Evolutionary conservation across 345 rosid genomes (phyloP), one percentile per base, ranked within the genome.

Genomic region (Excoecaria cochinchinensis): DNA sequence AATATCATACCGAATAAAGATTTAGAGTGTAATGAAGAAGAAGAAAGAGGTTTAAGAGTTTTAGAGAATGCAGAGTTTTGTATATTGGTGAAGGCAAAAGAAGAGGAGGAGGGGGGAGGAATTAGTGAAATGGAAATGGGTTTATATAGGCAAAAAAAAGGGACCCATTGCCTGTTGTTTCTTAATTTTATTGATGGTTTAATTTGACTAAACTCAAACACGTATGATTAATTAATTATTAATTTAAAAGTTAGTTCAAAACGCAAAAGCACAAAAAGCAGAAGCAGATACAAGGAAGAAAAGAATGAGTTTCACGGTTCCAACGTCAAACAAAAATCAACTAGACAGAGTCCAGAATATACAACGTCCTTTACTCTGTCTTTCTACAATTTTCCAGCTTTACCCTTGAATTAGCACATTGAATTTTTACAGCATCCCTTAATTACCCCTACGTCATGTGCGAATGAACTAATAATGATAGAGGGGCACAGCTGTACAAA

Each of bases 141-240:
- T 59, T 78, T 87, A 71, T 64, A 85, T 87, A 84, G 88, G 80
- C 75, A 44, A 78, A 50, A 65, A 38, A 39, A 31, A 52, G 61
- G 39, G 13, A 63, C 64, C 58, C 14, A 19, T 65, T 39, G 21
- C 15, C 6, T 44, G 48, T 5, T 10, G 8, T 44, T 44, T 44
- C 10, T 44, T 31, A 31, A 31, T 31, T 31, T 64, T 38, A 10
- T 39, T 39, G 44, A 42, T 36, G 62, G 17, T 59, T 67, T 52
- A 3, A 17, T 71, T 58, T 53, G 12, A 9, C 68, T 52, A 42
- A 56, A 79, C 39, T 67, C 24, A 24, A 48, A 58, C 65, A 61
- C 58, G 70, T 74, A 63, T 69, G 22, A 15, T 69, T 72, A 55
- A 21, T 67, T 75, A 44, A 38, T 25, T 40, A 70, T 51, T 13